Evolutionary conservation across 2,329 filamentous ascomycete species (phyloP), one percentile per base, ranked within the genome.

Genomic region (Tolypocladium pustulatum): DNA sequence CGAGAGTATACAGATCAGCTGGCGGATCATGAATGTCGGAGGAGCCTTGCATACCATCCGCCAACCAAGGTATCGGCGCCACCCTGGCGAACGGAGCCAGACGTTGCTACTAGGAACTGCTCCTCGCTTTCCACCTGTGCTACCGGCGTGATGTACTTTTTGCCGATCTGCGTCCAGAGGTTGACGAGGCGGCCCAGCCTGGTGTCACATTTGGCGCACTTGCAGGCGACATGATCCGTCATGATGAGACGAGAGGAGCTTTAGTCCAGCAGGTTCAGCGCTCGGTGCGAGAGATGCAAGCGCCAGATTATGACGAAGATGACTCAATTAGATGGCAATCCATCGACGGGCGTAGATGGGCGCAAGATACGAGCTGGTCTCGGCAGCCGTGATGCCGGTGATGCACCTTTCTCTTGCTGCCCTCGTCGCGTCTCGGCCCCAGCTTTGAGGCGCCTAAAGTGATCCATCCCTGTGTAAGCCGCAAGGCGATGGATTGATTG

Each of bases 101-200:
- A 62, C 34, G 60, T 57, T 22, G 57, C 40, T 20, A 72, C 57
- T 3, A 65, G 60, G 4, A 69, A 61, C 20, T 20, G 38, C n/a
- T 13, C 56, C 20, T 43, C 57, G 17, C 61, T 59, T 46, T 64
- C 58, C 3, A 64, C 62, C 4, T 66, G 60, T 6, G 72, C 59
- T 13, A 71, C 63, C 5, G 74, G 74, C n/a, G 71, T 73, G 57
- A 74, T 69, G 59, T 75, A 75, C 27, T 67, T 69, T 54, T 73
- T 74, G 49, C 72, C 73, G 37, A 78, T 69, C 60, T 75, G 69
- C 2, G 63, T 71, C 75, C 75, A 78, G 8, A 71, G 49, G 43
- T 78, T 77, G 58, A 65, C 41, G 54, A 73, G 68, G 1, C 55
- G 59, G 55, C 69, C 70, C n/a, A 75, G 58, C 7, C 63, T 57